Evolutionary conservation across 345 rosid genomes (phyloP).

Genomic region (Ceriops decandra): DNA sequence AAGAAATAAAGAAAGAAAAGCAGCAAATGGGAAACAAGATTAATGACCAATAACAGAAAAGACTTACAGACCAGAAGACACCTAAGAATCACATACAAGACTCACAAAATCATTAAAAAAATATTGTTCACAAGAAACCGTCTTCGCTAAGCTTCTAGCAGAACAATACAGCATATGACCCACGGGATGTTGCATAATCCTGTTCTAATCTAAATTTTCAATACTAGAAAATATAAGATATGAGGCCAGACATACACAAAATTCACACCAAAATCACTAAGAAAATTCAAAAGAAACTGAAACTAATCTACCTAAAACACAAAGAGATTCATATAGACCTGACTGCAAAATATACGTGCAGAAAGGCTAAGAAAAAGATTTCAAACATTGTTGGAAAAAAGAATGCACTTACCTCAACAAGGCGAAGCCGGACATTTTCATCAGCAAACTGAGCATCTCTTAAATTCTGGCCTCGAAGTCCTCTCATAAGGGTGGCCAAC

Average conservation of each 20-base stretch:
- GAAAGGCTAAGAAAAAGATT: not conserved
- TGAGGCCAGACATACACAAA: no score
- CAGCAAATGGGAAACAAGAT: not conserved
- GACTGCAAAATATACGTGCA: no score
- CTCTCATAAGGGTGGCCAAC: conserved; percentile 77
- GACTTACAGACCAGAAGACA: not conserved
- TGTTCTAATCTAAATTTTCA: not conserved
- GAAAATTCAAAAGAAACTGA: no score
- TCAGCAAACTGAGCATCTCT: conserved; percentile 81
- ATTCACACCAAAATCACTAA: no score
- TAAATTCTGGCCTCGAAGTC: conserved; percentile 87
- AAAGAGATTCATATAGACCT: no score
- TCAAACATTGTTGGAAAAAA: not conserved
- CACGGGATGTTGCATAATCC: not conserved
- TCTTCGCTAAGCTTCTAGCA: not conserved
- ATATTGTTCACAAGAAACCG: not conserved
- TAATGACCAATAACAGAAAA: conserved; percentile 12
- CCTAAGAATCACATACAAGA: not conserved
- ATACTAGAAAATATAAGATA: not conserved
- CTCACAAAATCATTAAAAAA: not conserved
- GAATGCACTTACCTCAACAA: conserved; percentile 61
- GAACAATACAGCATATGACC: not conserved
- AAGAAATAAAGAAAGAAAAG: not conserved
- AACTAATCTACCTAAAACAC: no score
- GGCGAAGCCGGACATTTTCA: conserved; percentile 61